Evolutionary conservation across 306 rosid species (phyloP), one percentile per base, ranked within the genome.

Genomic region (Morella rubra): DNA sequence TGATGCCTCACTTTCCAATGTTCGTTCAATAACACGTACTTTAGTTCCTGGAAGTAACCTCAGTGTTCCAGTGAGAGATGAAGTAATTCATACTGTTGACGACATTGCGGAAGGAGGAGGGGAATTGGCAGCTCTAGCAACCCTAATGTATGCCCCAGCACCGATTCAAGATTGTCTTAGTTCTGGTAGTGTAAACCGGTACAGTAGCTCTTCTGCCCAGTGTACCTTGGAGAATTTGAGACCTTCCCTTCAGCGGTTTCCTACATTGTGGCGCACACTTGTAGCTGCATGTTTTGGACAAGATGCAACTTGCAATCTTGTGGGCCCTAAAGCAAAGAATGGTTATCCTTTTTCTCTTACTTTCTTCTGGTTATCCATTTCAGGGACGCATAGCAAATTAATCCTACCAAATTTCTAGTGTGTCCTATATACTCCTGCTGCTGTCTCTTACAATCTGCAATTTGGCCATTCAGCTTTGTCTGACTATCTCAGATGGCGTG

Each of bases 61-160:
- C 41, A 77, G 87, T 80, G 87, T 89, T 80, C 82, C 84, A 69
- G 93, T 85, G 83, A 71, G 83, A 81, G 92, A 94, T 84, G 98
- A 92, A 76, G 86, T 94, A 81, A 94, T 94, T 77, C 88, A 77
- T 74, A 90, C 97, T 18, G 98, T 94, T n/a, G 98, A 90, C 78
- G 97, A 94, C 85, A 94, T 94, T 73, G 97, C 98, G 20, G 98
- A 94, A 89, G 96, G 98, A 79, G 98, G 95, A 56, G 95, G 95
- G 44, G 98, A 94, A 90, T 79, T 94, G 91, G 95, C 96, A 69
- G 98, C 96, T 84, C 80, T 94, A 70, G 98, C 97, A 73, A 94
- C 98, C 71, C 85, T 94, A 65, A 86, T 94, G 96, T 88, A 90
- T 80, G 96, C 96, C 51, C 73, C 95, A 73, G 78, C 79, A 52